Percentiles rank a stretch among this genome's conserved stretches.
Evolutionary conservation across 345 rosid species (phyloP).

Genomic region (Tarenaya hassleriana): DNA sequence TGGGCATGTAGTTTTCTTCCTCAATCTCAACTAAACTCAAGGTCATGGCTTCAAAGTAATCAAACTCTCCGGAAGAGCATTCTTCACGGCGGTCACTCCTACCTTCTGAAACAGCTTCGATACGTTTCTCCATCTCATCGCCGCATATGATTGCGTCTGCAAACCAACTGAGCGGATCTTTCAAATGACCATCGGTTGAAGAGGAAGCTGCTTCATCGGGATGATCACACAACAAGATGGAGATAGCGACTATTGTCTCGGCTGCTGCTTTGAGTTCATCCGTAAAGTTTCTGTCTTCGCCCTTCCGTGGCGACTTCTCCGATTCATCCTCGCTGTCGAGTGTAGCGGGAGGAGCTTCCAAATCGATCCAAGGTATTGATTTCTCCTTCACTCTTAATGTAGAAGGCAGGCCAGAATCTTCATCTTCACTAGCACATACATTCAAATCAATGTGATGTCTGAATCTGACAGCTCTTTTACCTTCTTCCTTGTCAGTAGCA

Average conservation of each 20-base stretch:
- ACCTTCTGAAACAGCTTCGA: slow-evolving; percentile 18
- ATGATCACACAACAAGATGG: slow-evolving; percentile 49
- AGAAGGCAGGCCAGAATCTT: slow-evolving; percentile 42
- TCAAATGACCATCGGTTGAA: slow-evolving; percentile 23
- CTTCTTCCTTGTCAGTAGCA: slow-evolving; percentile 35
- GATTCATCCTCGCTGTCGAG: slow-evolving; percentile 52
- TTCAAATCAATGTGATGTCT: slow-evolving; percentile 70
- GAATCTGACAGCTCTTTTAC: slow-evolving; percentile 29
- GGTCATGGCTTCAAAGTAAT: slow-evolving; percentile 63
- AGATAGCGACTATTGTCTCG: slow-evolving; percentile 68
- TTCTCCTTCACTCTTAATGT: slow-evolving; percentile 32
- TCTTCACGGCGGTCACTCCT: slow-evolving; percentile 20
- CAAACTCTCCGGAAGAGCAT: slow-evolving; percentile 34
- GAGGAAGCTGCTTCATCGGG: slow-evolving; percentile 27
- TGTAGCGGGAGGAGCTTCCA: slow-evolving; percentile 64
- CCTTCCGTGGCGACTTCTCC: slow-evolving; percentile 36
- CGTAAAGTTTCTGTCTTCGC: slow-evolving; percentile 25
- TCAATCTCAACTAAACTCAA: slow-evolving; percentile 38
- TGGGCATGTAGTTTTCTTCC: slow-evolving; percentile 69
- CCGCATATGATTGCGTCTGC: slow-evolving; percentile 35
- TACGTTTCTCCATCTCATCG: slow-evolving; percentile 15
- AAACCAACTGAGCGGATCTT: slow-evolving; percentile 52
- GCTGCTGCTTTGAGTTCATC: slow-evolving; percentile 56
- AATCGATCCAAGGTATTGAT: slow-evolving; percentile 46
- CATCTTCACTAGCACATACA: slow-evolving; percentile 56